Conservation (phyloP, 805 yeast species). For the Candida awuae region DNA sequence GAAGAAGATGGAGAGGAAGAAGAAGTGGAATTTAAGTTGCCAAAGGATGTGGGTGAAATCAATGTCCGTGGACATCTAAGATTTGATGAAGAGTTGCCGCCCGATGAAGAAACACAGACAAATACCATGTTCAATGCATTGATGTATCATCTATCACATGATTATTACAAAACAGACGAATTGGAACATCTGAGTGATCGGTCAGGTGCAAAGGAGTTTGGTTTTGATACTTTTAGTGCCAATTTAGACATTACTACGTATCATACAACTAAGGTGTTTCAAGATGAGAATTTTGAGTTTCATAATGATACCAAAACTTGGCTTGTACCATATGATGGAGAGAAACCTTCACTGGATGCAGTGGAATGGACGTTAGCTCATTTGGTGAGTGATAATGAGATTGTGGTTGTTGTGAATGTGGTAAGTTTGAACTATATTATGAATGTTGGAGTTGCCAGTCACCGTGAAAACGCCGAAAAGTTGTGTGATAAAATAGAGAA, state of each 20-base stretch:
- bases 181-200: constrained; percentile 10
- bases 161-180: constrained; percentile 1
- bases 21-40: constrained; percentile 6
- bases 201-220: background rate
- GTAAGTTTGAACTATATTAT: constrained; percentile 27
- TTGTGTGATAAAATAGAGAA: constrained; percentile 27
- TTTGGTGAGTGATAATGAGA: constrained; percentile 38
- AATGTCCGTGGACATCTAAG: constrained; percentile 11
- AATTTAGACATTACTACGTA: constrained; percentile 22
- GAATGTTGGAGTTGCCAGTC: constrained; percentile 19
- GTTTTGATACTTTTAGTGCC: constrained; percentile 36
- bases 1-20: constrained; percentile 6
- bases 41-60: constrained; percentile 13
- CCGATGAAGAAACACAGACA: constrained; percentile 22
- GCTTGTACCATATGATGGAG: constrained; percentile 35
- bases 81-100: constrained; percentile 17
- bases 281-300: constrained; percentile 25
- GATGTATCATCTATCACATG: constrained; percentile 18
- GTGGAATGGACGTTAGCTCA: constrained; percentile 39
- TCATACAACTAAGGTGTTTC: constrained; percentile 33
- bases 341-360: constrained; percentile 35
- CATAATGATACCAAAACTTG: constrained; percentile 34
- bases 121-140: constrained; percentile 26
- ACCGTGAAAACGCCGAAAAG: constrained; percentile 30
- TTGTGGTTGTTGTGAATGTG: constrained; percentile 37